phyloP scores from a whole-genome alignment of 139 green algal genomes.

The Asterochloris erici region DNA sequence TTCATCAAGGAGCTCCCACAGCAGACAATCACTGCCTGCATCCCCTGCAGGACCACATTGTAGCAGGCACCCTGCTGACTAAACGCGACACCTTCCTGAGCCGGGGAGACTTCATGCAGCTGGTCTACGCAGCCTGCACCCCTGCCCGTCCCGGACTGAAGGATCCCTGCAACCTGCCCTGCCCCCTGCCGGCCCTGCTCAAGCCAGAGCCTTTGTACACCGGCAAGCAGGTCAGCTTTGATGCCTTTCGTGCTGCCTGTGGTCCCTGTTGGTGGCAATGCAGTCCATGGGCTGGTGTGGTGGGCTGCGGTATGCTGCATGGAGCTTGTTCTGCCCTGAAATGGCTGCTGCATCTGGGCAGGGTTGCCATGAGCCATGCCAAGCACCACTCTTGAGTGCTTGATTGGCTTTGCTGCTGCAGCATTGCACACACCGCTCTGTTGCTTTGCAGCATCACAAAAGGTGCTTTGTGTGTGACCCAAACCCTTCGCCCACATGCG shows the following conservation, averaged over 20 bases:
- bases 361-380: too few relatives aligned
- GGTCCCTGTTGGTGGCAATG: too few relatives aligned
- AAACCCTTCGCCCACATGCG: too few relatives aligned
- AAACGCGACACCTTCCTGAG: slow-evolving; percentile 83
- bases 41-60: slow-evolving; percentile 86
- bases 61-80: slow-evolving; percentile 75
- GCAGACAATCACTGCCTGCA: too few relatives aligned
- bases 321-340: too few relatives aligned
- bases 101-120: slow-evolving; percentile 67
- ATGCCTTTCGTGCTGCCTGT: too few relatives aligned
- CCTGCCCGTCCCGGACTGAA: slow-evolving; percentile 9
- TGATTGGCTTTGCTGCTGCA: too few relatives aligned
- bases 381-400: too few relatives aligned
- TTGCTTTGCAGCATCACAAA: neutral
- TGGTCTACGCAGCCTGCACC: slow-evolving; percentile 53
- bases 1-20: neutral
- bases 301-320: too few relatives aligned
- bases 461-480: neutral
- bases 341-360: too few relatives aligned
- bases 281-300: too few relatives aligned
- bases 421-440: neutral
- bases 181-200: slow-evolving; percentile 73
- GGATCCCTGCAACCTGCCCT: slow-evolving; percentile 27
- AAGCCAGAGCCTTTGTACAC: slow-evolving; percentile 86
- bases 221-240: slow-evolving; percentile 76